Conservation (phyloP, 257 asterid genomes). For the Fraxinus pennsylvanica region DNA sequence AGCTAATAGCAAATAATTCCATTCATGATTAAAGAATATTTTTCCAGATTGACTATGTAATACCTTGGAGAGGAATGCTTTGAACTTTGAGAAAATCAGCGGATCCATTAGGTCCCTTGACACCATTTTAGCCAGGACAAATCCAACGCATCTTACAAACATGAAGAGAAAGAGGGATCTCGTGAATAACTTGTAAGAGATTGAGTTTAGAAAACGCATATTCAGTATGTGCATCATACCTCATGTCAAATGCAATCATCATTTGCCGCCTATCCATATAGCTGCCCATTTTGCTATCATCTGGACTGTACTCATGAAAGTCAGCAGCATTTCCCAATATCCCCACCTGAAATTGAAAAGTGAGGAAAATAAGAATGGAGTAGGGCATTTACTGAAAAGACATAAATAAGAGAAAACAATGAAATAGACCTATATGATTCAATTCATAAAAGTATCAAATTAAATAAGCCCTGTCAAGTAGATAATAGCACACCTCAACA, state of each 20-base stretch:
- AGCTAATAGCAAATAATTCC: slow-evolving; percentile 22
- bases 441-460: slow-evolving; percentile 5
- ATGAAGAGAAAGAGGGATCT: slow-evolving; percentile 23
- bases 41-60: slow-evolving; percentile 4
- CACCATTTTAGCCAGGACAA: slow-evolving; percentile 94
- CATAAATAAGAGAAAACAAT: slow-evolving; percentile 2
- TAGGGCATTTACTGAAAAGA: slow-evolving; percentile 5
- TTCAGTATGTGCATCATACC: slow-evolving; percentile 43
- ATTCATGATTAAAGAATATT: not conserved
- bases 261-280: slow-evolving; percentile 62
- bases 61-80: slow-evolving; percentile 90
- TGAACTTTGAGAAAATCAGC: slow-evolving; percentile 68
- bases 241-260: slow-evolving; percentile 99
- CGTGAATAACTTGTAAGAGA: slow-evolving; percentile 21
- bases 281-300: slow-evolving; percentile 46
- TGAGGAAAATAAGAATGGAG: slow-evolving; percentile 20
- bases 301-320: slow-evolving; percentile 55
- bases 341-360: slow-evolving; percentile 64
- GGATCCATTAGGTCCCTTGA: slow-evolving; percentile 95
- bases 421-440: not conserved
- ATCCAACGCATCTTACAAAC: slow-evolving; percentile 78
- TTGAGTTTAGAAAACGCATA: slow-evolving; percentile 19
- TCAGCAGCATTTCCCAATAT: slow-evolving; percentile 92
- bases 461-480: slow-evolving; percentile 19
- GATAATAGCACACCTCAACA: slow-evolving; percentile 9